These are phyloP conservation scores for Blastocystis sp. DNA, from an alignment of 352 stramenopile genomes.

Conservation along the genomic window DNA sequence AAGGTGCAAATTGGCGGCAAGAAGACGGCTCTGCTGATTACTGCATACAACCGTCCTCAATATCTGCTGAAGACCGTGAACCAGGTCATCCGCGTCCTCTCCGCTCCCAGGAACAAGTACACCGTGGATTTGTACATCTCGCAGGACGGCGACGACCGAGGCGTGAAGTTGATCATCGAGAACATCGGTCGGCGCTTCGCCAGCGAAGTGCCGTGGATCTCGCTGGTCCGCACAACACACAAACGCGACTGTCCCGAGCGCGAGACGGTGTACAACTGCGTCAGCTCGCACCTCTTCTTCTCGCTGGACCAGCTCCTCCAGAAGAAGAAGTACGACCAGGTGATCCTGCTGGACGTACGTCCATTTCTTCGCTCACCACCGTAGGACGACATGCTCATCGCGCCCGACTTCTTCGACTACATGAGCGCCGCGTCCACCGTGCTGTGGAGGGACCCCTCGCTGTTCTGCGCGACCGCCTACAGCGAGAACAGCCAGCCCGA, in stretches of 20 bases:
- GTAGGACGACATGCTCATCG: slow-evolving; percentile 86
- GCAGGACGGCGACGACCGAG: slow-evolving; percentile 80
- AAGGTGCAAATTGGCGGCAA: slow-evolving; percentile 33
- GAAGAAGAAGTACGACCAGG: slow-evolving; percentile 52
- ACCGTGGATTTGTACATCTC: slow-evolving; percentile 81
- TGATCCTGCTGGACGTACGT: slow-evolving; percentile 53
- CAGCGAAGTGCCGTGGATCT: neutral
- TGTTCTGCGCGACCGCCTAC: slow-evolving; percentile 73
- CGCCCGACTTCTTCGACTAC: slow-evolving; percentile 85
- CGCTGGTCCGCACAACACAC: slow-evolving; percentile 76
- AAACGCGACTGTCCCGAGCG: neutral
- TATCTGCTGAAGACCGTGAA: slow-evolving; percentile 81
- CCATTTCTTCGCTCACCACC: slow-evolving; percentile 72
- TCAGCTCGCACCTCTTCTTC: slow-evolving; percentile 82
- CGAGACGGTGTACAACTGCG: slow-evolving; percentile 79
- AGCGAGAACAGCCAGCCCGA: slow-evolving; percentile 75
- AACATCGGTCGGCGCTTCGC: slow-evolving; percentile 65
- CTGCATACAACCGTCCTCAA: slow-evolving; percentile 80
- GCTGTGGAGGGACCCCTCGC: slow-evolving; percentile 79
- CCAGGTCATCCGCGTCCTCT: slow-evolving; percentile 76
- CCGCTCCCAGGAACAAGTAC: slow-evolving; percentile 76
- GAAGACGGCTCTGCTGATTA: slow-evolving; percentile 79
- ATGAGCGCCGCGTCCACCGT: slow-evolving; percentile 81
- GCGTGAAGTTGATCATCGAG: slow-evolving; percentile 78
- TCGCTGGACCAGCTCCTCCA: slow-evolving; percentile 76